phyloP scores from a whole-genome alignment of 192 early-diverging fungal genomes.

The Geosiphon pyriformis region DNA sequence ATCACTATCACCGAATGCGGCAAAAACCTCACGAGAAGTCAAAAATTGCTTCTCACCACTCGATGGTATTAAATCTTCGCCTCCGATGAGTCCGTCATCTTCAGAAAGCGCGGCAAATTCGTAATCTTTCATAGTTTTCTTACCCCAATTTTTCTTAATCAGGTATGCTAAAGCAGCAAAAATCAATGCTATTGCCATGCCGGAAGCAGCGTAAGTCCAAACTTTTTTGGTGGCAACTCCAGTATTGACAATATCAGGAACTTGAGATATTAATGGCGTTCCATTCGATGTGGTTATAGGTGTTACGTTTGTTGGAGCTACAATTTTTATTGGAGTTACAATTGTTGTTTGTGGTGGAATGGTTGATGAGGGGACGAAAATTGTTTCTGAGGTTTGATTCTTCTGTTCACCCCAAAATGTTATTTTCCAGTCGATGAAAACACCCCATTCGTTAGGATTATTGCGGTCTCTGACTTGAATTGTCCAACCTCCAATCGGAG shows the following conservation, averaged over 20 bases:
- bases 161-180: conserved; percentile 5
- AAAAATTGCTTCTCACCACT: conserved; percentile 19
- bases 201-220: conserved; percentile 5
- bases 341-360: background rate
- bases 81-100: background rate
- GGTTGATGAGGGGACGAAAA: background rate
- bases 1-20: conserved; percentile 32
- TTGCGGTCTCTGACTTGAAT: conserved; percentile 60
- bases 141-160: background rate
- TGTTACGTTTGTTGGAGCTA: background rate
- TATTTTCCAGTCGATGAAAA: conserved; percentile 61
- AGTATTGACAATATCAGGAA: background rate
- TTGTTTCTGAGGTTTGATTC: background rate
- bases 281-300: too few relatives aligned
- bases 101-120: background rate
- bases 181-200: conserved; percentile 8
- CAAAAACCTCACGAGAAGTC: conserved; percentile 25
- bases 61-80: conserved; percentile 12
- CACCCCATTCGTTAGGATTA: conserved; percentile 48
- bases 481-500: conserved; percentile 79
- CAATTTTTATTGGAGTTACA: background rate
- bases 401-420: conserved; percentile 60
- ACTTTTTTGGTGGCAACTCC: background rate
- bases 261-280: too few relatives aligned
- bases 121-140: background rate